These are phyloP conservation scores for Colletotrichum paranaense DNA, from an alignment of 2,329 filamentous ascomycete genomes.

Conservation along the genomic window DNA sequence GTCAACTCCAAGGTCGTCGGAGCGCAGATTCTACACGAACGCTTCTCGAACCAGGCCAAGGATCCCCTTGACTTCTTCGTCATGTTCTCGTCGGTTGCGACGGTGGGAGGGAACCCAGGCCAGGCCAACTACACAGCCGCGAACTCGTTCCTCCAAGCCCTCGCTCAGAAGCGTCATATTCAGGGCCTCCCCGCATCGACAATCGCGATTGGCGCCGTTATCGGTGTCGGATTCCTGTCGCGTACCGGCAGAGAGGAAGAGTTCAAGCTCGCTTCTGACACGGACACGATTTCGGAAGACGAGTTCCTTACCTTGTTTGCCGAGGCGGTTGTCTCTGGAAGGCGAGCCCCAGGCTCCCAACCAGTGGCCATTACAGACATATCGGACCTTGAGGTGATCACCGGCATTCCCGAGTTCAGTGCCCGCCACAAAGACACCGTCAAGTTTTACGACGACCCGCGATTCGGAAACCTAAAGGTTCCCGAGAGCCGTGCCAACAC, in stretches of 20 bases:
- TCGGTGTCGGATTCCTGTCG: slow-evolving; percentile 54
- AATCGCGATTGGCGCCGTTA: slow-evolving; percentile 50
- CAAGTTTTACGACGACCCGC: slow-evolving; percentile 17
- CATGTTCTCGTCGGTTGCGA: slow-evolving; percentile 45
- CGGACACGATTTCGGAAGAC: slow-evolving; percentile 35
- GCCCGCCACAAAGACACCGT: slow-evolving; percentile 1
- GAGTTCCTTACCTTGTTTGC: slow-evolving; percentile 56
- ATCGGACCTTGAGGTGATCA: background rate
- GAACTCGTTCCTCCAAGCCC: slow-evolving; percentile 53
- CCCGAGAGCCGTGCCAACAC: background rate
- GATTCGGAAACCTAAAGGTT: slow-evolving; percentile 11
- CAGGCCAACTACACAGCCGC: slow-evolving; percentile 59
- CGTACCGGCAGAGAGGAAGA: slow-evolving; percentile 29
- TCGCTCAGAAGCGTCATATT: slow-evolving; percentile 48
- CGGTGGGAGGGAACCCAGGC: slow-evolving; percentile 43
- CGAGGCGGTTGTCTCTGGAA: slow-evolving; percentile 52
- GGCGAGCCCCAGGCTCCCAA: slow-evolving; percentile 15
- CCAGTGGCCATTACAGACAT: background rate
- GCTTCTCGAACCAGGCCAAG: slow-evolving; percentile 38
- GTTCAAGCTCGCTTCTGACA: slow-evolving; percentile 17
- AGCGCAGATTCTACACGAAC: slow-evolving; percentile 42
- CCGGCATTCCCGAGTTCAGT: slow-evolving; percentile 10
- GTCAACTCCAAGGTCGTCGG: slow-evolving; percentile 50
- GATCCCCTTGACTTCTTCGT: slow-evolving; percentile 49
- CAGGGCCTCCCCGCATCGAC: slow-evolving; percentile 50